A percentile compares a stretch with the other conserved stretches of the same genome.
phyloP scores from a whole-genome alignment of 148 eudicot species.

The Linanthus parryae region DNA sequence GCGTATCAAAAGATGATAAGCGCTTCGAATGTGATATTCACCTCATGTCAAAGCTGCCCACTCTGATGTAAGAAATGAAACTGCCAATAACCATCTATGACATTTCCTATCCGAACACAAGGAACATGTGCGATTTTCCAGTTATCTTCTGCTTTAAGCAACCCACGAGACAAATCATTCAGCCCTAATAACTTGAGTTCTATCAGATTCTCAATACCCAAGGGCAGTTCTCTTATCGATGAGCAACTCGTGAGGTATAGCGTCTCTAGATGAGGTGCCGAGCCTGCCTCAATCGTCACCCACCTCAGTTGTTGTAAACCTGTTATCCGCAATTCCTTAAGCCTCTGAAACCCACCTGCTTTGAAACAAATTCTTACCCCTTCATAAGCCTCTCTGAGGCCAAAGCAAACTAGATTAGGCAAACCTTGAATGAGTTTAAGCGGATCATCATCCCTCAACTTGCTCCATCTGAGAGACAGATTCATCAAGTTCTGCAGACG shows the following conservation, averaged over 20 bases:
- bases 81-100: too few relatives aligned
- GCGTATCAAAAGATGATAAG: too few relatives aligned
- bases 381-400: background rate
- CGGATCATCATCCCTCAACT: constrained; percentile 9
- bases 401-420: constrained; percentile 4
- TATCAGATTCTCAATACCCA: background rate
- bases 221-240: background rate
- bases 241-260: background rate
- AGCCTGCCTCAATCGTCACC: constrained; percentile 12
- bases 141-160: constrained; percentile 3
- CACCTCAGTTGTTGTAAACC: background rate
- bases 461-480: background rate
- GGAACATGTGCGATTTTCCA: constrained; percentile 8
- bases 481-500: constrained; percentile 4
- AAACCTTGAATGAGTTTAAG: constrained; percentile 6
- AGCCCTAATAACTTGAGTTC: background rate
- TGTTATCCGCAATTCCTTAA: background rate
- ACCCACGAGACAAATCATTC: background rate
- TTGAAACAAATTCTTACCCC: constrained; percentile 10
- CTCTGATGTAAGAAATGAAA: too few relatives aligned
- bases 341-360: constrained; percentile 12
- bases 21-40: too few relatives aligned
- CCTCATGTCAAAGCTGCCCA: too few relatives aligned
- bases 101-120: too few relatives aligned
- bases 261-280: constrained; percentile 8